Conservation (phyloP, 768 basidiomycete species). For the Mycena polygramma region DNA sequence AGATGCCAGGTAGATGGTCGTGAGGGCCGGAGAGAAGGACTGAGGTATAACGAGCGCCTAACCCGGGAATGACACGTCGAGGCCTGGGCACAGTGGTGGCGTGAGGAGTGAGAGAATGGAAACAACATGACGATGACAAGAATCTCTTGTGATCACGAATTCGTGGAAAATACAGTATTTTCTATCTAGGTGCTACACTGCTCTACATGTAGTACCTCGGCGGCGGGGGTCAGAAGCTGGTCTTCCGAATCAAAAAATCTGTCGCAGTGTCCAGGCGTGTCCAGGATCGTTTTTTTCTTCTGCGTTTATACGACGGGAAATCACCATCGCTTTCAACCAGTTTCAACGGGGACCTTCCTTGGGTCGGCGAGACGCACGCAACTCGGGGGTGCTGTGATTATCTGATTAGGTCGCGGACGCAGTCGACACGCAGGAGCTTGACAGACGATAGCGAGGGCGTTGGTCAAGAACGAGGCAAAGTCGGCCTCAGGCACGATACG, state of each 20-base stretch:
- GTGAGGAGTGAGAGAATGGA: no score
- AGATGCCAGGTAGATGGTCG: not conserved
- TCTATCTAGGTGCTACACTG: no score
- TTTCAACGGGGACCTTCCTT: constrained; percentile 28
- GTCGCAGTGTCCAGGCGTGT: constrained; percentile 32
- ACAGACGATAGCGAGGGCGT: constrained; percentile 13
- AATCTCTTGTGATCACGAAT: not conserved
- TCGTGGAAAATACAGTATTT: no score
- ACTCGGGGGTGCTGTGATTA: constrained; percentile 33
- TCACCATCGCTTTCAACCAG: constrained; percentile 40
- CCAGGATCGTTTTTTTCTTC: constrained; percentile 37
- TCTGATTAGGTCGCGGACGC: constrained; percentile 30
- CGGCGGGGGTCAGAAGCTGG: no score
- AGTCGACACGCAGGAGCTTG: no score
- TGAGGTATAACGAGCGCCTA: no score
- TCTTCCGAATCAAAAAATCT: constrained; percentile 33
- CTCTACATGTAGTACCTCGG: no score
- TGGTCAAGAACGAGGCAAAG: constrained; percentile 31
- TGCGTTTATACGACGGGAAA: constrained; percentile 28
- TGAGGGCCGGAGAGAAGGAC: not conserved
- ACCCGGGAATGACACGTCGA: no score
- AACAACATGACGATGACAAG: not conserved
- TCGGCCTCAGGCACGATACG: constrained; percentile 34
- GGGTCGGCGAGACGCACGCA: constrained; percentile 34
- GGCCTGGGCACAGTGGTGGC: no score